A percentile compares a stretch with the other conserved stretches of the same genome.
Evolutionary conservation across 257 asterid species (phyloP).

Genomic region (Plantago elongata): DNA sequence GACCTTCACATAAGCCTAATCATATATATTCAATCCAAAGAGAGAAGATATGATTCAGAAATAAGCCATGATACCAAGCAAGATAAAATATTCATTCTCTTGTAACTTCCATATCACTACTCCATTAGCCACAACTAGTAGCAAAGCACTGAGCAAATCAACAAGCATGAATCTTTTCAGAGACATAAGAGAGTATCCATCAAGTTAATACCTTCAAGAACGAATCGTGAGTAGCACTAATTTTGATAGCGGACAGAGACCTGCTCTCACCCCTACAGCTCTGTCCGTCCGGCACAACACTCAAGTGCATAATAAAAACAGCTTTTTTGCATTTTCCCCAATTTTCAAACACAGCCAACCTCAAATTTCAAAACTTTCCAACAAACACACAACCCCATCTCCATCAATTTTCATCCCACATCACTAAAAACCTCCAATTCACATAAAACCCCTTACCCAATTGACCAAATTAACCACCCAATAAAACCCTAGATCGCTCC

Average conservation of each 20-base stretch:
- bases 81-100: neutral
- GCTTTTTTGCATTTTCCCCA: constrained; percentile 20
- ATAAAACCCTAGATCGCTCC: constrained; percentile 27
- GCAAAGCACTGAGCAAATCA: neutral
- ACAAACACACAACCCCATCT: constrained; percentile 8
- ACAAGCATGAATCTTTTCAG: neutral
- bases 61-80: neutral
- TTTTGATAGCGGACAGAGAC: constrained; percentile 14
- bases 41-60: neutral
- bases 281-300: constrained; percentile 43
- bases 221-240: constrained; percentile 28
- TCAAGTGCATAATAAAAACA: constrained; percentile 44
- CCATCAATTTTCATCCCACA: constrained; percentile 2
- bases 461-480: neutral
- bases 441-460: no score
- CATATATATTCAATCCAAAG: neutral
- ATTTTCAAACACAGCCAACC: constrained; percentile 2
- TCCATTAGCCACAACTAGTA: neutral
- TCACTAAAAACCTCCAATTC: neutral
- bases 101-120: neutral
- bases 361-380: constrained; percentile 24
- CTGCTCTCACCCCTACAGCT: constrained; percentile 41
- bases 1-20: no score
- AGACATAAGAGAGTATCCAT: constrained; percentile 23
- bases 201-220: constrained; percentile 49